phyloP scores from a whole-genome alignment of 495 filamentous ascomycete genomes.

The Astrocystis sublimbata region DNA sequence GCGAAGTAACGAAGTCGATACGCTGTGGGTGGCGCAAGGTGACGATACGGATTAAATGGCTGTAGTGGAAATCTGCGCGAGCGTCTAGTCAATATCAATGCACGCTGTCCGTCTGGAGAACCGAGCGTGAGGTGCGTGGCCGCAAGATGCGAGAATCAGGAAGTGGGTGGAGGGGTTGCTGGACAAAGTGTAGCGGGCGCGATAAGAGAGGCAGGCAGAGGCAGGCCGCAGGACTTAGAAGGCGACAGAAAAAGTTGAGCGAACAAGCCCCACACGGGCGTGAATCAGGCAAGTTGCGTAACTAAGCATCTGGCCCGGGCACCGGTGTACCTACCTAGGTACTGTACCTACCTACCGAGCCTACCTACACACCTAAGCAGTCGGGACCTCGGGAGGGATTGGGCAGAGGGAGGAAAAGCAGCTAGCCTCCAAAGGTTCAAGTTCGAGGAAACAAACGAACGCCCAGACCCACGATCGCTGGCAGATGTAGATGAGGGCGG shows the following conservation, averaged over 20 bases:
- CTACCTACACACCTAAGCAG: too few relatives aligned
- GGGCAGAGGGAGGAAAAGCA: too few relatives aligned
- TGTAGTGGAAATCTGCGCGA: constrained; percentile 15
- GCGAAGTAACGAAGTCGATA: not conserved
- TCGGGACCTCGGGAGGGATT: too few relatives aligned
- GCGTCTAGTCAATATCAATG: constrained; percentile 10
- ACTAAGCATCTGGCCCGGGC: constrained; percentile 2
- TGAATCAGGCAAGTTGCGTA: constrained; percentile 20
- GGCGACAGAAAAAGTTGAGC: constrained; percentile 23
- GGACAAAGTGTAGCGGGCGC: constrained; percentile 7
- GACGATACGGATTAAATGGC: not conserved
- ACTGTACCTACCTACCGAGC: too few relatives aligned
- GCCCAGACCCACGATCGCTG: too few relatives aligned
- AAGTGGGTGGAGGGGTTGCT: constrained; percentile 4
- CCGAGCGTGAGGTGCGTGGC: not conserved
- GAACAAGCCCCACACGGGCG: constrained; percentile 26
- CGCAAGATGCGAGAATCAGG: not conserved
- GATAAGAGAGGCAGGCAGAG: too few relatives aligned
- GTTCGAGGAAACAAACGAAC: too few relatives aligned
- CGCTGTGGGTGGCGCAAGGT: not conserved
- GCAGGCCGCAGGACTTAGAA: constrained; percentile 26
- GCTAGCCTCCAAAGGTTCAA: too few relatives aligned
- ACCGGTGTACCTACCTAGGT: constrained; percentile 3
- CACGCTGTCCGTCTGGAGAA: not conserved
- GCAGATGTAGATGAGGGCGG: too few relatives aligned